These are phyloP conservation scores for Withania somnifera DNA, from an alignment of 305 asterid genomes.

Conservation along the genomic window DNA sequence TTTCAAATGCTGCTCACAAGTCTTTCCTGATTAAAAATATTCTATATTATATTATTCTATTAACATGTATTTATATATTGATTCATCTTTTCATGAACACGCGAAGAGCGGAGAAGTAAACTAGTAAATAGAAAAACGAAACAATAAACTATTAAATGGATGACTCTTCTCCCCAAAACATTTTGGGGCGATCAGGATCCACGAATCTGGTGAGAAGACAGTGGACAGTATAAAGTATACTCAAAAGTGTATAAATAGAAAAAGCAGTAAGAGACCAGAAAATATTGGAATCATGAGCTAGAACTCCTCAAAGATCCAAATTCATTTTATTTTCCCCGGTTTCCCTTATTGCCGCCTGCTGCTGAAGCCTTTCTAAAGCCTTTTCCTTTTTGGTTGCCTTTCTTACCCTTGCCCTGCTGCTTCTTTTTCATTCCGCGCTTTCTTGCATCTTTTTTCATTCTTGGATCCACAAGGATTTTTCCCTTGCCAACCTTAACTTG, in stretches of 20 bases:
- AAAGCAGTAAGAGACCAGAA: background rate
- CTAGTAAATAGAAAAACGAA: too few relatives aligned
- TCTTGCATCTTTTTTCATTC: slow-evolving; percentile 84
- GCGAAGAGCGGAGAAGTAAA: too few relatives aligned
- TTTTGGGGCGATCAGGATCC: too few relatives aligned
- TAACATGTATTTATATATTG: too few relatives aligned
- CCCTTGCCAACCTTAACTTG: slow-evolving; percentile 80
- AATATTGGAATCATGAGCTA: background rate
- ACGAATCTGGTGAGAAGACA: background rate
- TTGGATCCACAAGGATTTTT: slow-evolving; percentile 71
- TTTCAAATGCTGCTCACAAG: too few relatives aligned
- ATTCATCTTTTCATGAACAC: too few relatives aligned
- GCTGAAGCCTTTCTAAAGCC: slow-evolving; percentile 20
- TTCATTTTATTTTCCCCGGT: slow-evolving; percentile 13
- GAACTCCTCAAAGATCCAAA: background rate
- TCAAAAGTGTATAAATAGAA: background rate
- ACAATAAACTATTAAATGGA: too few relatives aligned
- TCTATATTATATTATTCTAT: too few relatives aligned
- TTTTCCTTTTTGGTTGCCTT: slow-evolving; percentile 44
- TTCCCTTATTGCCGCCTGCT: slow-evolving; percentile 20
- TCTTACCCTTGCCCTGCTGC: slow-evolving; percentile 47
- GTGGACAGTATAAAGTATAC: background rate
- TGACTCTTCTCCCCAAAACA: too few relatives aligned
- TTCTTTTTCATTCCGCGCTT: slow-evolving; percentile 41
- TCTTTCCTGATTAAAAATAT: too few relatives aligned